phyloP scores from a whole-genome alignment of 179 eudicot species.

The Spergularia azorica region DNA sequence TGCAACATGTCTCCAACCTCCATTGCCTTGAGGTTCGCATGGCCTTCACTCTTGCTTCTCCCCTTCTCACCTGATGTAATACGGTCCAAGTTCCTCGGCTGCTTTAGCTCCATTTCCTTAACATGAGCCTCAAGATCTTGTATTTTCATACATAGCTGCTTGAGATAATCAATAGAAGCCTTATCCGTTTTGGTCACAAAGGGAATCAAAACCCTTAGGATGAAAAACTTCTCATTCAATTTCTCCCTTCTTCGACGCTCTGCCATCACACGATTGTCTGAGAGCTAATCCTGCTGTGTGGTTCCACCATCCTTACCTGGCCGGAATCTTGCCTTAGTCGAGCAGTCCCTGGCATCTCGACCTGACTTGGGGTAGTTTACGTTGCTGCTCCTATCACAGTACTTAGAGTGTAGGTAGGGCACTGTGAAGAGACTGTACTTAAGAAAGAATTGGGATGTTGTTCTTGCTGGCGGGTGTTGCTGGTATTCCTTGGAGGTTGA shows the following conservation, averaged over 20 bases:
- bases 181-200: slow-evolving; percentile 96
- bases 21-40: slow-evolving; percentile 19
- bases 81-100: background rate
- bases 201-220: slow-evolving; percentile 69
- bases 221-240: slow-evolving; percentile 74
- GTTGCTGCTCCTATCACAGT: slow-evolving; percentile 21
- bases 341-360: slow-evolving; percentile 12
- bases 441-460: slow-evolving; percentile 66
- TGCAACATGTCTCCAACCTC: slow-evolving; percentile 49
- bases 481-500: slow-evolving; percentile 25
- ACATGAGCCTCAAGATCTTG: slow-evolving; percentile 61
- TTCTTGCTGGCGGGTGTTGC: slow-evolving; percentile 25
- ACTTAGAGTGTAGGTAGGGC: slow-evolving; percentile 64
- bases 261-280: slow-evolving; percentile 78
- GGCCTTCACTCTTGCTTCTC: background rate
- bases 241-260: slow-evolving; percentile 84
- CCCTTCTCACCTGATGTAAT: slow-evolving; percentile 8
- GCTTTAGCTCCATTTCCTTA: slow-evolving; percentile 37
- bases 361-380: slow-evolving; percentile 14
- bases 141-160: slow-evolving; percentile 61
- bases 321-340: slow-evolving; percentile 27
- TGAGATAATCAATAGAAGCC: slow-evolving; percentile 88
- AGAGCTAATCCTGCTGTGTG: slow-evolving; percentile 66
- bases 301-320: slow-evolving; percentile 24
- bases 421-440: slow-evolving; percentile 76